Evolutionary conservation across 441 rosid genomes (phyloP), one percentile per base, ranked within the genome.

Genomic region (Arabidopsis hybrid): DNA sequence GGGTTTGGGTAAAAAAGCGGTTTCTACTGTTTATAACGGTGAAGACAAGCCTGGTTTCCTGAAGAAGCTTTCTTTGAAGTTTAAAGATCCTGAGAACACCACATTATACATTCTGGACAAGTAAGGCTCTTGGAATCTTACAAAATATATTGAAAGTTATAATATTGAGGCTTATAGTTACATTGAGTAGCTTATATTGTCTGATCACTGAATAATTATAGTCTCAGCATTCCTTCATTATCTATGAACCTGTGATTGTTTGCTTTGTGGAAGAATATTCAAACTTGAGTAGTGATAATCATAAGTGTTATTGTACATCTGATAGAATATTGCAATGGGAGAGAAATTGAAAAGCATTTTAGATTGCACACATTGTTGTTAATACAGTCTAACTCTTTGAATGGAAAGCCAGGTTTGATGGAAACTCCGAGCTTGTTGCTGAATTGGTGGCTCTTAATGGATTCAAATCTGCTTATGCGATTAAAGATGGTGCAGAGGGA

Each of bases 401-500:
- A 60, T 59, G 76, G 85, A 71, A 89, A 85, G 86, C 89, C 90
- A 95, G 98, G 85, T 92, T 83, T 67, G 86, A 86, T 87, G 99
- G 96, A 82, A 88, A 86, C 83, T 88, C 98, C 47, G 97, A 88
- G 82, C 85, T 90, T 80, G 93, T 90, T 21, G 99, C 98, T 0
- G 98, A 95, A 78, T 72, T 95, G 75, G 91, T 88, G 51, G 79
- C 96, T 45, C 85, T 82, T 42, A 95, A 92, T 78, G 96, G 99
- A 82, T 92, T 95, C 77, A 95, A 92, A 85, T 91, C 91, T 69
- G 99, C 95, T 60, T 95, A 88, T 69, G 93, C 96, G 1, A 88
- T 95, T 61, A 91, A 86, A 87, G 96, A 88, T 76, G 99, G 98
- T 31, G 96, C 90, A 39, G 97, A 92, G 60, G 98, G 98, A 74